Conservation (phyloP, 805 yeast genomes). For the Cyberlindnera misumaiensis region DNA sequence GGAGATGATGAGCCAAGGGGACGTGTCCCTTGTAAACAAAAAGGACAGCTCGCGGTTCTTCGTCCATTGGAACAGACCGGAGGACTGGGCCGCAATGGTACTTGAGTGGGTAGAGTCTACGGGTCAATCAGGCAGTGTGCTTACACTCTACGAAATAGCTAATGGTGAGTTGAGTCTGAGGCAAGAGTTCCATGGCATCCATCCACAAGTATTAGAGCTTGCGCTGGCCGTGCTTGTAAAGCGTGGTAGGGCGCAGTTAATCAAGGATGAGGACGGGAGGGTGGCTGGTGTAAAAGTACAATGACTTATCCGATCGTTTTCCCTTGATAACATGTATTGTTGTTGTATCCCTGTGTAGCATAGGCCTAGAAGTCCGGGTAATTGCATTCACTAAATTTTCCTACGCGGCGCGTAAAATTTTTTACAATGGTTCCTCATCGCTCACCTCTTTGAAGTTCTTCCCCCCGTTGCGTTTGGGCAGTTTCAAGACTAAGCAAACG, state of each 20-base stretch:
- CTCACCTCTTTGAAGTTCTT: background rate
- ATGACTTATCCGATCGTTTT: no score
- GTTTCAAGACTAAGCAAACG: background rate
- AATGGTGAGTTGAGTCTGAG: slow-evolving; percentile 52
- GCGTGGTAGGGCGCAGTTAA: slow-evolving; percentile 64
- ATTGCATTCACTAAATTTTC: no score
- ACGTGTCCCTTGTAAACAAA: slow-evolving; percentile 48
- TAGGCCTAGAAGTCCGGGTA: no score
- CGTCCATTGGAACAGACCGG: slow-evolving; percentile 63
- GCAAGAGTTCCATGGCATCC: slow-evolving; percentile 60
- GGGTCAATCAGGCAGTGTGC: slow-evolving; percentile 70
- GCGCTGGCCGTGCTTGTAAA: slow-evolving; percentile 54
- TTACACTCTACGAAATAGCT: slow-evolving; percentile 77
- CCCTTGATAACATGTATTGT: no score
- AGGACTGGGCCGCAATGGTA: slow-evolving; percentile 60
- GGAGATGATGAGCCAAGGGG: slow-evolving; percentile 46
- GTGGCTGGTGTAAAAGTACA: slow-evolving; percentile 76
- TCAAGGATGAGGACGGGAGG: slow-evolving; percentile 59
- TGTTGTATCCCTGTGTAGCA: no score
- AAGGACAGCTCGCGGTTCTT: slow-evolving; percentile 30
- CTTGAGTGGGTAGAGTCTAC: slow-evolving; percentile 68
- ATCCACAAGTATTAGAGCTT: slow-evolving; percentile 43
- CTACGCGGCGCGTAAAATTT: slow-evolving; percentile 1
- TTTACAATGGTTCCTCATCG: background rate
- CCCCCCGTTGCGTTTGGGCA: slow-evolving; percentile 13